A percentile compares a stretch with the other conserved stretches of the same genome.
Evolutionary conservation across 2,329 filamentous ascomycete species (phyloP).

Genomic region (Pestalotiopsis sp.): DNA sequence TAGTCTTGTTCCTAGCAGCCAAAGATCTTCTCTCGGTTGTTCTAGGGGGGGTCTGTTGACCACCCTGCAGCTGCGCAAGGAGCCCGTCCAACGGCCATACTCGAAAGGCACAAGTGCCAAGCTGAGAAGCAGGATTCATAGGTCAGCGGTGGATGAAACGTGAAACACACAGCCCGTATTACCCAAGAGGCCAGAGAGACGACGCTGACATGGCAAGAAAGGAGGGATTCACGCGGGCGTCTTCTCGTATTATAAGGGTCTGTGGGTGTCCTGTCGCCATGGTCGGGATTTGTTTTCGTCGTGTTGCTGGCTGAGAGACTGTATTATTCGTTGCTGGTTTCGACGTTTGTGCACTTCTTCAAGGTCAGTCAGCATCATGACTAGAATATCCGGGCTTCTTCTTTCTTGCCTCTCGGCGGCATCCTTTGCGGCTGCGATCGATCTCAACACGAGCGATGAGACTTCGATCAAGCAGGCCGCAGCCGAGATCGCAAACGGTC

Average conservation of each 20-base stretch:
- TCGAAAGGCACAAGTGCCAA: not conserved
- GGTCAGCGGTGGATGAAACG: not conserved
- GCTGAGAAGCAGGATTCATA: not conserved
- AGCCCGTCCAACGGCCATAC: not conserved
- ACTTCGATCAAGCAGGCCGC: slow-evolving; percentile 29
- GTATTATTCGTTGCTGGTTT: not conserved
- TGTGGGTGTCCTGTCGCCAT: not conserved
- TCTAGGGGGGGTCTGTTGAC: not conserved
- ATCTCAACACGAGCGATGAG: slow-evolving; percentile 25
- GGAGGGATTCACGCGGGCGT: not conserved
- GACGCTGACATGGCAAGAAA: not conserved
- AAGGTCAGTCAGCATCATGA: not conserved
- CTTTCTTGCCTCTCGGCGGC: not conserved
- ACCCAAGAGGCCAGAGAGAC: not conserved
- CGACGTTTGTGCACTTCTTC: not conserved
- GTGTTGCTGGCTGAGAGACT: not conserved
- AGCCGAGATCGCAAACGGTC: slow-evolving; percentile 28
- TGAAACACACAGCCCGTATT: not conserved
- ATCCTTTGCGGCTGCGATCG: not conserved
- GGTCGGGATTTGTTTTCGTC: not conserved
- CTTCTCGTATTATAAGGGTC: not conserved
- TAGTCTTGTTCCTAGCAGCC: not conserved
- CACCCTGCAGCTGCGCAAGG: not conserved
- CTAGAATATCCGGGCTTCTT: not conserved
- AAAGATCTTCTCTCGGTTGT: not conserved